phyloP scores from a whole-genome alignment of 495 filamentous ascomycete species.

The Penicillium coprophilum region DNA sequence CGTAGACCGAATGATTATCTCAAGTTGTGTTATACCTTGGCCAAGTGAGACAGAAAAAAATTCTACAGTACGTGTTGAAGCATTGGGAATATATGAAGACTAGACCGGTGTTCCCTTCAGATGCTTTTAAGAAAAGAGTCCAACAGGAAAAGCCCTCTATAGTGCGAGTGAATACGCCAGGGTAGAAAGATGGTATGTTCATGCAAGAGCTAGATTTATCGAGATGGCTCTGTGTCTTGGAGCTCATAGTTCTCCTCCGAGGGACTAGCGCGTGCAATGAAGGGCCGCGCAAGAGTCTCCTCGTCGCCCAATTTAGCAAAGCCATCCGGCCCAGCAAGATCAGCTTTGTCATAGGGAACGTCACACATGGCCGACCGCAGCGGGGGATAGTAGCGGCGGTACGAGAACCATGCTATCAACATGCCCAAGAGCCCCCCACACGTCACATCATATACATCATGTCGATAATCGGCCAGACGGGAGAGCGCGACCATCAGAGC shows the following conservation, averaged over 20 bases:
- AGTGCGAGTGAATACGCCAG: not conserved
- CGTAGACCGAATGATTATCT: not conserved
- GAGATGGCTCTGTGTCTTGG: constrained; percentile 15
- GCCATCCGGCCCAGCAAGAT: constrained; percentile 32
- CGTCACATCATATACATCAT: constrained; percentile 92
- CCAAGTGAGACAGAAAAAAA: not conserved
- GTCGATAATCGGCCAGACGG: constrained; percentile 89
- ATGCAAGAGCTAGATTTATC: not conserved
- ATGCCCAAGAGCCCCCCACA: constrained; percentile 72
- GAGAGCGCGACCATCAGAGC: constrained; percentile 87
- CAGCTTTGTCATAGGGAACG: constrained; percentile 52
- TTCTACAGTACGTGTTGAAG: not conserved
- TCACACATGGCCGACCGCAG: constrained; percentile 52
- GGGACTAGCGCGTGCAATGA: constrained; percentile 15
- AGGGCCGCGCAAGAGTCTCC: constrained; percentile 30
- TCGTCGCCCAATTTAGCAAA: constrained; percentile 52
- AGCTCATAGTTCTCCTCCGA: constrained; percentile 32
- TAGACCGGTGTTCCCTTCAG: not conserved
- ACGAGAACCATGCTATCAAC: constrained; percentile 76
- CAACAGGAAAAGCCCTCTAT: not conserved
- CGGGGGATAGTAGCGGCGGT: constrained; percentile 66
- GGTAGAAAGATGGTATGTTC: not conserved
- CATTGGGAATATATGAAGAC: not conserved
- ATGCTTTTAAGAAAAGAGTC: not conserved
- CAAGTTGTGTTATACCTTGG: not conserved